phyloP scores from a whole-genome alignment of 345 rosid genomes.

The Arabidopsis arenosa region DNA sequence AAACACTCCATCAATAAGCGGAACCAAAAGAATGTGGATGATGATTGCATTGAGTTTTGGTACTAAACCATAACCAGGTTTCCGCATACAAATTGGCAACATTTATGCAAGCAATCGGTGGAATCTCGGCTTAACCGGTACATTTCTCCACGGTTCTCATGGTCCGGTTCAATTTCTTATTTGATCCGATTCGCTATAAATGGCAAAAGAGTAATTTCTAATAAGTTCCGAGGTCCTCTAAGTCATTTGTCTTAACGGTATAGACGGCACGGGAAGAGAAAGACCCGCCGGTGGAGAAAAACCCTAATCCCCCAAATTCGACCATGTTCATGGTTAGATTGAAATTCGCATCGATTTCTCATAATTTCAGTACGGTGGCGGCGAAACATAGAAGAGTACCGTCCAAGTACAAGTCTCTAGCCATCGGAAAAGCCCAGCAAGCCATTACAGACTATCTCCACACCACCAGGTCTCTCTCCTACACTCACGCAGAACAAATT shows the following conservation, averaged over 20 bases:
- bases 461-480: constrained; percentile 58
- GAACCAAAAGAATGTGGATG: too few relatives aligned
- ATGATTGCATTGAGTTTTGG: too few relatives aligned
- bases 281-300: constrained; percentile 15
- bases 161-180: neutral
- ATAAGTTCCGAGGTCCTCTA: neutral
- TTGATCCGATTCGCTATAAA: neutral
- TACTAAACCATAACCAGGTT: too few relatives aligned
- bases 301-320: constrained; percentile 33
- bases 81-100: too few relatives aligned
- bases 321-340: constrained; percentile 34
- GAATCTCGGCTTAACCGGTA: neutral
- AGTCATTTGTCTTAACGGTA: neutral
- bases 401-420: constrained; percentile 51
- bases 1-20: too few relatives aligned
- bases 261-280: constrained; percentile 13
- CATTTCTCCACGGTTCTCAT: neutral
- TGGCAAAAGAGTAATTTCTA: neutral
- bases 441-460: constrained; percentile 68
- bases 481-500: constrained; percentile 63
- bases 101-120: neutral
- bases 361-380: constrained; percentile 36
- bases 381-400: constrained; percentile 44
- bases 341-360: constrained; percentile 34
- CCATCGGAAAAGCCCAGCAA: constrained; percentile 56